Percentiles rank a stretch among this genome's conserved stretches.
Evolutionary conservation across 2,329 filamentous ascomycete species (phyloP).

Genomic region (Apiospora aurea): DNA sequence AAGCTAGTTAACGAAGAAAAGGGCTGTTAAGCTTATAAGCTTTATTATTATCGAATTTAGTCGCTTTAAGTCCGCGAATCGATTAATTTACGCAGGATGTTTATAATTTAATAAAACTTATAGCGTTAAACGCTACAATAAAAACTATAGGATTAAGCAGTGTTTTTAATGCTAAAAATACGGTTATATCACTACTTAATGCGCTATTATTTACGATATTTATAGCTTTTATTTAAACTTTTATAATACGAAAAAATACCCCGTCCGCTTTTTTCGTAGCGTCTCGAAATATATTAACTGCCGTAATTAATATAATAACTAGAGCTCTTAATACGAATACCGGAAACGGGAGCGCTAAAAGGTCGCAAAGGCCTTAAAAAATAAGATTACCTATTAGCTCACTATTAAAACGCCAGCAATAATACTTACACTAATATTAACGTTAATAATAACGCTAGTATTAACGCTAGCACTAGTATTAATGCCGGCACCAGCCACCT

Average conservation of each 20-base stretch:
- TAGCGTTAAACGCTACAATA: background rate
- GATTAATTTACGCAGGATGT: background rate
- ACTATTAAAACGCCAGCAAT: accelerated
- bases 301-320: background rate
- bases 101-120: background rate
- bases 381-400: background rate
- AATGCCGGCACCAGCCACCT: too few species aligned
- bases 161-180: constrained; percentile 1
- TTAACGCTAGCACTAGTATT: too few species aligned
- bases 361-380: background rate
- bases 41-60: background rate
- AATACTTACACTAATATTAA: background rate
- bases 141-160: background rate
- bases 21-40: background rate
- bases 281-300: background rate
- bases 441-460: too few species aligned
- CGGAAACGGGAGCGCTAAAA: background rate
- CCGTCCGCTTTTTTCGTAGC: background rate
- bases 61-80: background rate
- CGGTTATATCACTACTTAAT: too few species aligned
- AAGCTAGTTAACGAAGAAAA: background rate
- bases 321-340: background rate
- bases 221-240: background rate
- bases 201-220: background rate
- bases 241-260: background rate